Evolutionary conservation across 2,329 filamentous ascomycete genomes (phyloP), one percentile per base, ranked within the genome.

Genomic region (Parastagonospora nodorum): DNA sequence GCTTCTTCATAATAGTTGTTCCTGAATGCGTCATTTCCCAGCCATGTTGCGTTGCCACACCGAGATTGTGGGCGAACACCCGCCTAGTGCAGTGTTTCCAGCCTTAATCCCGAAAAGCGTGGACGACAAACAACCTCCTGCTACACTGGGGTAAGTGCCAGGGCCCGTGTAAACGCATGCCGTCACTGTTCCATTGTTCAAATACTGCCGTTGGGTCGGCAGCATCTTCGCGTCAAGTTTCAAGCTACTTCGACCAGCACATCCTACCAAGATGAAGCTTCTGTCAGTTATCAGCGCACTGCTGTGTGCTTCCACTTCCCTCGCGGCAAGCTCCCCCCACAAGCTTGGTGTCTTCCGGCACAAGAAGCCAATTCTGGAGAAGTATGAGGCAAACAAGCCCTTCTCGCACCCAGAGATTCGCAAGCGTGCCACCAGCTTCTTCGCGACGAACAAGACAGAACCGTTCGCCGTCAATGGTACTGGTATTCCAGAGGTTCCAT

Each of bases 401-500:
- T 74, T 74, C 53, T 57, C 62, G 46, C 51, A 72, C 37, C 63
- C 68, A 2, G 64, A 67, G 42, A 59, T 74, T 28, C 65, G 68
- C 46, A 73, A 67, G 58, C 62, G 72, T 14, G 71, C 71, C 1
- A 58, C 64, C 10, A 61, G 60, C 33, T 64, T 59, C 24, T 72
- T 67, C 42, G 49, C 68, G 50, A 74, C 63, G 12, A 57, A 68
- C n/a, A 71, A 70, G 57, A 69, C 72, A 0, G 51, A 72, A 48
- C 45, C 80, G 57, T 89, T 85, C 54, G 81, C 79, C 16, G 84
- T 89, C 35, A 82, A 90, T 59, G 84, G 88, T 2, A 80, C 78
- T 2, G 77, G 72, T 1, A 82, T 91, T 41, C 88, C 88, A 0
- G 85, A 89, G 14, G 84, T 91, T 0, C 67, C 80, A 24, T 92